Evolutionary conservation across 139 green algal species (phyloP).

Genomic region (Closterium sp.): DNA sequence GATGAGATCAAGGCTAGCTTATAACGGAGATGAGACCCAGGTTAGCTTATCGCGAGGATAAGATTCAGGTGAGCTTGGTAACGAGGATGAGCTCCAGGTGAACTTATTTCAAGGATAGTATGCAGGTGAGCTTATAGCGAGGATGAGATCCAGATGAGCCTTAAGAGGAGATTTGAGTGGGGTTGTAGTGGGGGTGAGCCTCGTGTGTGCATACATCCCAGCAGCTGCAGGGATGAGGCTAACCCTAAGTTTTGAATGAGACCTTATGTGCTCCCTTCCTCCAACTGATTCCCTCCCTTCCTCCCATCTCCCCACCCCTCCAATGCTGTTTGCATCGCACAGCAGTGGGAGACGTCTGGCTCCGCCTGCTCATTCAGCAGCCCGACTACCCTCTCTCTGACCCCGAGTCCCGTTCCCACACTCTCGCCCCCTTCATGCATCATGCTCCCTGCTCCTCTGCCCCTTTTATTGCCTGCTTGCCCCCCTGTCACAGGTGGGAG

Average conservation of each 20-base stretch:
- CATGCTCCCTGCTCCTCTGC: background rate
- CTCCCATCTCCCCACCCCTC: background rate
- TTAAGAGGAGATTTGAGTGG: too few relatives aligned
- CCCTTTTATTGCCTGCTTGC: background rate
- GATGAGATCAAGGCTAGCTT: slow-evolving; percentile 16
- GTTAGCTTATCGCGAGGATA: too few relatives aligned
- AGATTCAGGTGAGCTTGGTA: too few relatives aligned
- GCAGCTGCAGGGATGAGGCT: too few relatives aligned
- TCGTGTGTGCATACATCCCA: too few relatives aligned
- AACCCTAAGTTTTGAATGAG: too few relatives aligned
- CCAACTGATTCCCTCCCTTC: background rate
- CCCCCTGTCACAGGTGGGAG: slow-evolving; percentile 66
- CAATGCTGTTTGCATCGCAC: background rate
- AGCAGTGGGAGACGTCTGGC: slow-evolving; percentile 78
- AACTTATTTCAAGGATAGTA: slow-evolving; percentile 34
- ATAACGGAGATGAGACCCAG: slow-evolving; percentile 44
- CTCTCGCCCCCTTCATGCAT: background rate
- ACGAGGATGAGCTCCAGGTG: slow-evolving; percentile 29
- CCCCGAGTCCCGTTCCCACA: slow-evolving; percentile 37
- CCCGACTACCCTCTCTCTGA: slow-evolving; percentile 56
- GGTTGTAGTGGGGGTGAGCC: too few relatives aligned
- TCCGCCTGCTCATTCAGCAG: slow-evolving; percentile 79
- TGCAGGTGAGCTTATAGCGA: slow-evolving; percentile 64
- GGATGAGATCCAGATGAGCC: too few relatives aligned
- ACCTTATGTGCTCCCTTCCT: background rate